These are phyloP conservation scores for Penicillium psychrofluorescens DNA, from an alignment of 495 filamentous ascomycete genomes.

Conservation along the genomic window DNA sequence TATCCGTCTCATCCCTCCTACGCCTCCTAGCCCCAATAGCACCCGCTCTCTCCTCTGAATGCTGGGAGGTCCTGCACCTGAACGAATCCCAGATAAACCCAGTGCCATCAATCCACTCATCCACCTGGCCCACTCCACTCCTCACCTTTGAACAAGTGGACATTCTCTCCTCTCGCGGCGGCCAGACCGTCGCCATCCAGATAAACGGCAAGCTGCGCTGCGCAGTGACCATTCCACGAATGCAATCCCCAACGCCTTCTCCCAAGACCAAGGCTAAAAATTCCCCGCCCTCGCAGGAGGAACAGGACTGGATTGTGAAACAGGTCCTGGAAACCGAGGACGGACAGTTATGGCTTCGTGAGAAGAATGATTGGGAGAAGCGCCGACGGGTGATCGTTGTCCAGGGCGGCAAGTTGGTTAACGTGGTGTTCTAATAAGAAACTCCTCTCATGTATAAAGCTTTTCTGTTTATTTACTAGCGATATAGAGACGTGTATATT, in stretches of 20 bases:
- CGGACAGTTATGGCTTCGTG: constrained; percentile 38
- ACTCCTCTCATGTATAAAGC: too few relatives aligned
- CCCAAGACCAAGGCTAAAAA: constrained; percentile 7
- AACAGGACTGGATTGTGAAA: constrained; percentile 51
- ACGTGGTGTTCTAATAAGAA: constrained; percentile 36
- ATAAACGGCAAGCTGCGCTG: constrained; percentile 70
- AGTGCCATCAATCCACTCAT: constrained; percentile 37
- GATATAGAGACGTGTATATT: too few relatives aligned
- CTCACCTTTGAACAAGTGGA: constrained; percentile 39
- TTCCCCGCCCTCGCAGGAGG: constrained; percentile 12
- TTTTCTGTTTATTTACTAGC: too few relatives aligned
- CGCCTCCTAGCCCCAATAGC: constrained; percentile 70
- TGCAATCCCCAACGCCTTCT: constrained; percentile 13
- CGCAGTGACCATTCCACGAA: constrained; percentile 48
- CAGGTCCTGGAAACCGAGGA: constrained; percentile 40
- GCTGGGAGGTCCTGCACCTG: constrained; percentile 57
- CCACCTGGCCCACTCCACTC: constrained; percentile 44
- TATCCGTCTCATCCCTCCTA: constrained; percentile 45
- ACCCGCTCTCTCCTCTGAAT: constrained; percentile 72
- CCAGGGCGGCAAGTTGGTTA: constrained; percentile 40
- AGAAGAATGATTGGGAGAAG: constrained; percentile 42
- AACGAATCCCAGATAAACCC: not conserved
- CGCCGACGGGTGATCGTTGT: constrained; percentile 38
- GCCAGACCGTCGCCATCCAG: constrained; percentile 56
- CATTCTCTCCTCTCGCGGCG: constrained; percentile 31